Evolutionary conservation across 2,329 filamentous ascomycete species (phyloP), one percentile per base, ranked within the genome.

Genomic region (Cercospora brassicicola): DNA sequence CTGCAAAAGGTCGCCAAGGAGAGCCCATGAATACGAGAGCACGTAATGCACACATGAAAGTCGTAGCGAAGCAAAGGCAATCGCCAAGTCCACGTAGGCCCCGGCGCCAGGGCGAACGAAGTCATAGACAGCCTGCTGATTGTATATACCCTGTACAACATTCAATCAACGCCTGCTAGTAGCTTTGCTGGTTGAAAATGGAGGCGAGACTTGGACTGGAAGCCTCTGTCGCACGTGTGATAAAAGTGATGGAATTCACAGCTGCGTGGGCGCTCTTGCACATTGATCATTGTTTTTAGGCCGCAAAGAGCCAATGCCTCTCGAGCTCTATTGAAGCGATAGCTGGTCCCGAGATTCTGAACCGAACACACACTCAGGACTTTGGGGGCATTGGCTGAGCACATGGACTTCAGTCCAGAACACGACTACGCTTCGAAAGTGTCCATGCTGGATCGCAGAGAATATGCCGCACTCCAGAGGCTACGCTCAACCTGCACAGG

Each of bases 1-100:
- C 83, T 97, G 81, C 87, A 88, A 51, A 71, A 76, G 77, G 85
- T 87, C 76, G 82, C 93, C 75, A 81, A 81, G 63, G 82, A 80
- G 61, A 83, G 84, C 68, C 73, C 77, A 62, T 77, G 74, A 62
- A 69, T 10, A 36, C 28, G 15, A 62, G 28, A 36, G 55, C 36
- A 59, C n/a, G 31, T 36, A 36, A 59, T 36, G 55, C 55, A 36
- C 28, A 36, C 55, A 59, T 31, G 55, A 59, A 59, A 59, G 55
- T 33, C 55, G 7, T 20, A 59, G 55, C 31, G 31, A 23, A 59
- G 60, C 60, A 62, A 62, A 30, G 33, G 39, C 39, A 53, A 61
- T 18, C 15, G 31, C 39, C 28, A 45, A 53, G 30, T 33, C 26
- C 26, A 28, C 33, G 60, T 23, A 51, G 42, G 30, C 45, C 13